phyloP scores from a whole-genome alignment of 306 rosid species.

The Hippophae rhamnoides region DNA sequence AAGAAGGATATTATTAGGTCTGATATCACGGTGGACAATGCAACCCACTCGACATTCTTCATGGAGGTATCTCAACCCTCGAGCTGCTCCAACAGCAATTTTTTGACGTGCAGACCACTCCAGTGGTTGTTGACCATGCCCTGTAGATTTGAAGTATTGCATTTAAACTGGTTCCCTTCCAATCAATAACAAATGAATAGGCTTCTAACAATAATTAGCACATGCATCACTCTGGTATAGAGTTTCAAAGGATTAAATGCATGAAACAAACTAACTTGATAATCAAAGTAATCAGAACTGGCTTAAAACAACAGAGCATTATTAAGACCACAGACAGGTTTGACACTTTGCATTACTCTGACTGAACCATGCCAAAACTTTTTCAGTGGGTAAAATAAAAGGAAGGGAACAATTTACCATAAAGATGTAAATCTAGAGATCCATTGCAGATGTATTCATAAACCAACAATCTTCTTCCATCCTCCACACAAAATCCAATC shows the following conservation, averaged over 20 bases:
- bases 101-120: constrained; percentile 81
- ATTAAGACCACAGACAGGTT: neutral
- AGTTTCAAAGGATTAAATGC: neutral
- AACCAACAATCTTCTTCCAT: constrained; percentile 80
- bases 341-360: neutral
- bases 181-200: neutral
- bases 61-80: constrained; percentile 95
- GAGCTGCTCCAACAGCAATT: constrained; percentile 89
- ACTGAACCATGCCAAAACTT: neutral
- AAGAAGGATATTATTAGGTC: constrained; percentile 93
- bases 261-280: neutral
- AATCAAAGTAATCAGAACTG: neutral
- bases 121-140: constrained; percentile 37
- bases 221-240: neutral
- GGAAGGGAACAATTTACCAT: constrained; percentile 35
- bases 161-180: neutral
- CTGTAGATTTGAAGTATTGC: constrained; percentile 31
- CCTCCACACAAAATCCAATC: constrained; percentile 83
- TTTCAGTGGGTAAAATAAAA: neutral
- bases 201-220: neutral
- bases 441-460: constrained; percentile 90
- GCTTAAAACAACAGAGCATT: neutral
- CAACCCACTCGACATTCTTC: constrained; percentile 99
- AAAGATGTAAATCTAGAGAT: constrained; percentile 85
- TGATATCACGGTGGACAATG: constrained; percentile 89